A percentile compares a stretch with the other conserved stretches of the same genome.
Evolutionary conservation across 345 rosid species (phyloP).

Genomic region (Hibiscus trionum): DNA sequence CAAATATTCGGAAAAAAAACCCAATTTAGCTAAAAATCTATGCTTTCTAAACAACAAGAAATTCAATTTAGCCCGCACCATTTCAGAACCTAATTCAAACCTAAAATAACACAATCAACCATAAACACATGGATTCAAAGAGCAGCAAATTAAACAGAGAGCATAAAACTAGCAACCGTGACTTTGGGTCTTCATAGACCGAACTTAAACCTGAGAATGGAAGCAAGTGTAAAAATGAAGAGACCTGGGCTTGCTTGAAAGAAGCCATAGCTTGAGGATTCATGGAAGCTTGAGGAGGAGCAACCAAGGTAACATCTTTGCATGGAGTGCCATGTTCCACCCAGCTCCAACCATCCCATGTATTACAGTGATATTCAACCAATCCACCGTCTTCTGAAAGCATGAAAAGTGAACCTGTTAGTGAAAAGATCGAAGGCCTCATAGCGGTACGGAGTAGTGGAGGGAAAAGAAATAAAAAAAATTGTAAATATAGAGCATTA

Average conservation of each 20-base stretch:
- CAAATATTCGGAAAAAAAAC: background rate
- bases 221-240: background rate
- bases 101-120: background rate
- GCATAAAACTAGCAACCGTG: background rate
- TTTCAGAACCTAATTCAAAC: background rate
- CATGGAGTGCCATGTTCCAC: no score
- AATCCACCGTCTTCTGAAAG: no score
- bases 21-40: background rate
- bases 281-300: constrained; percentile 38
- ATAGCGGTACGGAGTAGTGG: no score
- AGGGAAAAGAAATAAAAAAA: no score
- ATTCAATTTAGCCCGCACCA: background rate
- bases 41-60: background rate
- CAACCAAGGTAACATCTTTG: no score
- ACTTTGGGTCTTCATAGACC: background rate
- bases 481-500: no score
- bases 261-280: constrained; percentile 85
- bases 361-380: no score
- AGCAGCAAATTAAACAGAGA: no score
- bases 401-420: no score
- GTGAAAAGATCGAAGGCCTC: no score
- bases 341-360: no score
- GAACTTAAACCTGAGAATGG: background rate
- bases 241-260: constrained; percentile 79
- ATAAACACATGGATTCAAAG: no score